These are phyloP conservation scores for Nothopassalora personata DNA, from an alignment of 2,329 filamentous ascomycete species.

Conservation along the genomic window DNA sequence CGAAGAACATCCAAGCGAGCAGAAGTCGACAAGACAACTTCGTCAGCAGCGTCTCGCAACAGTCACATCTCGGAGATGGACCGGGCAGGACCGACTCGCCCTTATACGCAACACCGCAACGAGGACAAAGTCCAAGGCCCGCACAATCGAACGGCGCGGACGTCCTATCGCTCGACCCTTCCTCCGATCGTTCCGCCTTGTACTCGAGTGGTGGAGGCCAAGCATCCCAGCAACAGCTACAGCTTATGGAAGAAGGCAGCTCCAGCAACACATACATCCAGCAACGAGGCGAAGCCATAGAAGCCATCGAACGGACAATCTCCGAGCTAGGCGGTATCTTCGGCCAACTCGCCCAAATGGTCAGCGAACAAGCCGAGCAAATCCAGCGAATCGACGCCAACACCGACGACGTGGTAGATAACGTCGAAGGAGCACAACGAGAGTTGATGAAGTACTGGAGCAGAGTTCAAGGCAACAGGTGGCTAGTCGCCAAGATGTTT, in stretches of 20 bases:
- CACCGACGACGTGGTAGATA: slow-evolving; percentile 95
- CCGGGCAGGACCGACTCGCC: slow-evolving; percentile 51
- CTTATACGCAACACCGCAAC: slow-evolving; percentile 74
- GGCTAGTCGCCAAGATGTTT: slow-evolving; percentile 82
- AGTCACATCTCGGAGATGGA: slow-evolving; percentile 32
- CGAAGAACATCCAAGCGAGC: slow-evolving; percentile 95
- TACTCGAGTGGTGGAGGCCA: slow-evolving; percentile 35
- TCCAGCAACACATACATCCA: slow-evolving; percentile 84
- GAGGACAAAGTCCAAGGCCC: slow-evolving; percentile 51
- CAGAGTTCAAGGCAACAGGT: slow-evolving; percentile 87
- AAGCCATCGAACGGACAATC: slow-evolving; percentile 94
- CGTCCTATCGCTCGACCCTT: slow-evolving; percentile 51
- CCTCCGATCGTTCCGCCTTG: slow-evolving; percentile 36
- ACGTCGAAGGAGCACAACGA: slow-evolving; percentile 92
- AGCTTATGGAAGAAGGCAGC: slow-evolving; percentile 86
- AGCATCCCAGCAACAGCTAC: slow-evolving; percentile 75
- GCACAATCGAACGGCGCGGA: slow-evolving; percentile 31
- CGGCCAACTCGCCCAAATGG: slow-evolving; percentile 91
- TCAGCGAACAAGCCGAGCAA: slow-evolving; percentile 95
- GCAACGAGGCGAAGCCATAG: slow-evolving; percentile 89
- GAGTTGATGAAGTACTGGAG: slow-evolving; percentile 97
- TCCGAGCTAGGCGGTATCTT: slow-evolving; percentile 88
- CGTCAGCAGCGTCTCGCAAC: slow-evolving; percentile 79
- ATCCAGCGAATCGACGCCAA: slow-evolving; percentile 96
- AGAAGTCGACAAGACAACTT: slow-evolving; percentile 93